These are phyloP conservation scores for Forsythia suspensa DNA, from an alignment of 257 asterid genomes.

Conservation along the genomic window DNA sequence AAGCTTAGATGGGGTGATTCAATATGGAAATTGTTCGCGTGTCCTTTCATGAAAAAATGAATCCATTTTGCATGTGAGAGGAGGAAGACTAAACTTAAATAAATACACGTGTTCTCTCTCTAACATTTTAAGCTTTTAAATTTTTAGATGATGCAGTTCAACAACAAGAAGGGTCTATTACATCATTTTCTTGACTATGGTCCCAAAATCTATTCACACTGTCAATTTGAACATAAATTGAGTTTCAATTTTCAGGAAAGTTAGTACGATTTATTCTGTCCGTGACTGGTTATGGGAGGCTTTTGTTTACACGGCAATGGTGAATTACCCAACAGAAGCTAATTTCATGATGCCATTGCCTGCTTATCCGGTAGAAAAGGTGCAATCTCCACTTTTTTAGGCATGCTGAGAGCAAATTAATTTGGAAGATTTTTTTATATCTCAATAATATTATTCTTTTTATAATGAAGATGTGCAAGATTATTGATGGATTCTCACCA, in stretches of 20 bases:
- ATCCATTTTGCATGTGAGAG: too few relatives aligned
- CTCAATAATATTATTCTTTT: background rate
- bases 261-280: constrained; percentile 43
- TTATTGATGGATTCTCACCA: constrained; percentile 53
- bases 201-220: background rate
- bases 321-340: constrained; percentile 67
- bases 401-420: background rate
- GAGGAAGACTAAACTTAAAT: too few relatives aligned
- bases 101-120: too few relatives aligned
- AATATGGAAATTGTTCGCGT: too few relatives aligned
- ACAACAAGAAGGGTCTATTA: background rate
- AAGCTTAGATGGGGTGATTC: too few relatives aligned
- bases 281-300: constrained; percentile 75
- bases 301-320: constrained; percentile 69
- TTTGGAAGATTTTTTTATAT: background rate
- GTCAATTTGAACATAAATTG: background rate
- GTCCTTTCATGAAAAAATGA: too few relatives aligned
- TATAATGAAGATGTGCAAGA: constrained; percentile 64
- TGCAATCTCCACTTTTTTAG: constrained; percentile 15
- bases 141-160: too few relatives aligned
- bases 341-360: constrained; percentile 74
- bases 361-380: constrained; percentile 74
- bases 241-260: constrained; percentile 37
- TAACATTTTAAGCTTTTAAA: too few relatives aligned
- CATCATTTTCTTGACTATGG: background rate